phyloP scores from a whole-genome alignment of 2,329 filamentous ascomycete species.

The Beauveria asiatica region DNA sequence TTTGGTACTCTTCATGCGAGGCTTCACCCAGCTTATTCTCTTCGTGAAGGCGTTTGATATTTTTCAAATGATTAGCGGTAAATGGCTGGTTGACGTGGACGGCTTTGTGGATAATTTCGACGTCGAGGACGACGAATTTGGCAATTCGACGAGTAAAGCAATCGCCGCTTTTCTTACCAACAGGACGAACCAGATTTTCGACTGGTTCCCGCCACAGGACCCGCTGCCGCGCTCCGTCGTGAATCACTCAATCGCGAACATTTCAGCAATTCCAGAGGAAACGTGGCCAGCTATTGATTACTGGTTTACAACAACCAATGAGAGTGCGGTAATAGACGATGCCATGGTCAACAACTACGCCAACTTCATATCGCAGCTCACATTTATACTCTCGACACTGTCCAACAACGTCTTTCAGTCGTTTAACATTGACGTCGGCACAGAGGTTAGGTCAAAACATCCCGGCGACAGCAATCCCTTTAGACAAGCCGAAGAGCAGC shows the following conservation, averaged over 20 bases:
- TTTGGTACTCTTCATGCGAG: constrained; percentile 56
- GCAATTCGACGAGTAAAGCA: constrained; percentile 13
- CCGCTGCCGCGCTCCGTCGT: constrained; percentile 14
- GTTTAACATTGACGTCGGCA: constrained; percentile 21
- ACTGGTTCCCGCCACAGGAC: constrained; percentile 21
- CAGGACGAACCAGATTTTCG: constrained; percentile 17
- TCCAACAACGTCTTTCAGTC: constrained; percentile 7
- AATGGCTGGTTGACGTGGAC: not conserved
- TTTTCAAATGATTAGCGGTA: constrained; percentile 14
- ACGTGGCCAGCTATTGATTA: constrained; percentile 19
- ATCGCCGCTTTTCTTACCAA: constrained; percentile 15
- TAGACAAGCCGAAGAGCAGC: constrained; percentile 15
- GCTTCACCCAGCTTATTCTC: constrained; percentile 47
- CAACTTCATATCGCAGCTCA: not conserved
- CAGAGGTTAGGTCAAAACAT: constrained; percentile 17
- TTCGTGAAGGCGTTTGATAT: constrained; percentile 33
- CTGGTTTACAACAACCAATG: constrained; percentile 10
- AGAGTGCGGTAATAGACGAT: not conserved
- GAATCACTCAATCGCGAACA: constrained; percentile 19
- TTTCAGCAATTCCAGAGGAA: constrained; percentile 19
- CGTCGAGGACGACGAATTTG: not conserved
- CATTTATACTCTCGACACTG: not conserved
- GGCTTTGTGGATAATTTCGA: not conserved
- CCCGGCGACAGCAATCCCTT: constrained; percentile 14
- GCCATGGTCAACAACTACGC: not conserved